Percentiles rank a stretch among this genome's conserved stretches.
phyloP scores from a whole-genome alignment of 345 rosid genomes.

The Citrus glauca region DNA sequence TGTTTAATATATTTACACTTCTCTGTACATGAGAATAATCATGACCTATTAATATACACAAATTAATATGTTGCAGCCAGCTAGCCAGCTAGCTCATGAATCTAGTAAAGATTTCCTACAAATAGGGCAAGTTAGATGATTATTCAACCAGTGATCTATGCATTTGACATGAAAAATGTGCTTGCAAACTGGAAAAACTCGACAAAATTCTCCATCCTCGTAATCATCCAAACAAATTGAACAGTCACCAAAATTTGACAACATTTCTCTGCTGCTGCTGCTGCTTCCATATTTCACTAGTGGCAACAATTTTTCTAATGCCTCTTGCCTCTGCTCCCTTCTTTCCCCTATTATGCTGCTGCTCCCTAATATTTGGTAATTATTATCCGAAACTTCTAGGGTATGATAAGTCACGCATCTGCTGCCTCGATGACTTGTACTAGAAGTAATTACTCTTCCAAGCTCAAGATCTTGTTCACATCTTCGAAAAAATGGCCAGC shows the following conservation, averaged over 20 bases:
- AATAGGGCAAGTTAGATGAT: constrained; percentile 19
- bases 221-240: constrained; percentile 3
- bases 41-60: no score
- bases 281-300: not conserved
- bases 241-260: not conserved
- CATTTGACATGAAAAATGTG: constrained; percentile 26
- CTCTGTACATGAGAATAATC: no score
- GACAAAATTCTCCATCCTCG: not conserved
- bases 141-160: constrained; percentile 19
- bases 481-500: not conserved
- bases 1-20: not conserved
- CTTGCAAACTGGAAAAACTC: constrained; percentile 2
- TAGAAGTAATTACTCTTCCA: not conserved
- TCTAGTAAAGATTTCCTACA: constrained; percentile 1
- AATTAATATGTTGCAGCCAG: no score
- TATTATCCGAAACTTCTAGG: not conserved
- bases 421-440: not conserved
- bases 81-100: not conserved
- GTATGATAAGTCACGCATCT: not conserved
- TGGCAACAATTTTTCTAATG: constrained; percentile 11
- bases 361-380: not conserved
- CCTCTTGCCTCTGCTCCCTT: not conserved
- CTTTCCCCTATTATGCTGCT: not conserved
- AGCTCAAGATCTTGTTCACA: constrained; percentile 1
- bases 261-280: not conserved